These are phyloP conservation scores for Pythium grandisporangium DNA, from an alignment of 352 stramenopile species.

Conservation along the genomic window DNA sequence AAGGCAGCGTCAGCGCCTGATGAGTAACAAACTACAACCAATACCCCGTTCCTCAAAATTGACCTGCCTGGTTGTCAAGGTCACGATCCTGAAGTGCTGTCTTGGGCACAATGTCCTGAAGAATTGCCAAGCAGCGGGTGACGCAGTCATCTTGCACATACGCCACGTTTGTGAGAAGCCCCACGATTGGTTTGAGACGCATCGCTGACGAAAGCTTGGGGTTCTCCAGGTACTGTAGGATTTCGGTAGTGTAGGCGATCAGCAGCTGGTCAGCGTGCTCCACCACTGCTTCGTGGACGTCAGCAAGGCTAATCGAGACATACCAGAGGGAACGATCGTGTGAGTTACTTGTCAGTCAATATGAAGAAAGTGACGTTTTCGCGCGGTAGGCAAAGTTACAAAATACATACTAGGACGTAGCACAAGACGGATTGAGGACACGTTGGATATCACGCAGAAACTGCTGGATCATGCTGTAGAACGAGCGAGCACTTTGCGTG, in stretches of 20 bases:
- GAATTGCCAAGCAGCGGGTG: conserved; percentile 32
- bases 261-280: conserved; percentile 50
- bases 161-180: conserved; percentile 58
- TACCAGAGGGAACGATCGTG: not conserved
- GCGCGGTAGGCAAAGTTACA: too few relatives aligned
- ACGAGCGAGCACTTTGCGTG: conserved; percentile 64
- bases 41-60: too few relatives aligned
- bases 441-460: conserved; percentile 70
- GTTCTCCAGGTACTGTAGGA: conserved; percentile 48
- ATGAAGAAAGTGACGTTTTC: too few relatives aligned
- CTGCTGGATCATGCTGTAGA: conserved; percentile 77
- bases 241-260: conserved; percentile 47
- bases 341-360: not conserved
- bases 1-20: too few relatives aligned
- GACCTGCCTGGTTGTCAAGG: conserved; percentile 27
- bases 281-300: conserved; percentile 54
- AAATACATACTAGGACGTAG: conserved; percentile 56
- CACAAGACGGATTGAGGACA: conserved; percentile 72
- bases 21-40: not conserved
- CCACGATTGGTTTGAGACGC: conserved; percentile 53
- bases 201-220: conserved; percentile 53
- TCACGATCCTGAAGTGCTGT: conserved; percentile 31
- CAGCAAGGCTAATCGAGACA: conserved; percentile 23
- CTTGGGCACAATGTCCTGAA: conserved; percentile 46
- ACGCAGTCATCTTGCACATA: conserved; percentile 60